A percentile compares a stretch with the other conserved stretches of the same genome.
These are phyloP conservation scores for Mortierella sp. DNA, from an alignment of 371 early-diverging fungal genomes.

Conservation along the genomic window DNA sequence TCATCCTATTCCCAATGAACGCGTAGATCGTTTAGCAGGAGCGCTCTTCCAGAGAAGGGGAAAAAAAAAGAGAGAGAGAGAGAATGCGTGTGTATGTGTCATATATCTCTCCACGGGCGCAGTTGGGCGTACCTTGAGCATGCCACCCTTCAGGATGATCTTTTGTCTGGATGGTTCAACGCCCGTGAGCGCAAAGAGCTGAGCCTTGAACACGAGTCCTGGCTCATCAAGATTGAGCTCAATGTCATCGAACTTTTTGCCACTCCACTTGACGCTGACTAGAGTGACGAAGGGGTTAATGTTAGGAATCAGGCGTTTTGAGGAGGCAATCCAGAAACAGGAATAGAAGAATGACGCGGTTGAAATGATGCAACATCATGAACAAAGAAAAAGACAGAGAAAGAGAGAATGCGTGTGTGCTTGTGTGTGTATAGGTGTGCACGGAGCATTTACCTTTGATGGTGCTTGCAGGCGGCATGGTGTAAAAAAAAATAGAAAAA, in stretches of 20 bases:
- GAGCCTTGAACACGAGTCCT: slow-evolving; percentile 86
- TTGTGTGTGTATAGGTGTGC: too few species aligned
- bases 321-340: too few species aligned
- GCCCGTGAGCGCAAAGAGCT: slow-evolving; percentile 92
- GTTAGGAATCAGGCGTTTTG: not conserved
- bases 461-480: slow-evolving; percentile 49
- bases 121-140: slow-evolving; percentile 77
- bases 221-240: slow-evolving; percentile 84
- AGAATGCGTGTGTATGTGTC: too few species aligned
- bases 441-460: slow-evolving; percentile 35
- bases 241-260: slow-evolving; percentile 86
- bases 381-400: too few species aligned
- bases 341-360: too few species aligned
- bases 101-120: not conserved
- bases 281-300: slow-evolving; percentile 18
- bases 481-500: not conserved
- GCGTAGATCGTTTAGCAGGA: not conserved
- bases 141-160: slow-evolving; percentile 94
- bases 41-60: not conserved
- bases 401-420: not conserved
- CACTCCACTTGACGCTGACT: slow-evolving; percentile 93
- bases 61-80: not conserved
- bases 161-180: slow-evolving; percentile 96
- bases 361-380: too few species aligned
- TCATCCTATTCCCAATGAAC: slow-evolving; percentile 67